Base-by-base conservation (phyloP, 2,329 filamentous ascomycete species). In the Penicillium sclerotigenum region DNA sequence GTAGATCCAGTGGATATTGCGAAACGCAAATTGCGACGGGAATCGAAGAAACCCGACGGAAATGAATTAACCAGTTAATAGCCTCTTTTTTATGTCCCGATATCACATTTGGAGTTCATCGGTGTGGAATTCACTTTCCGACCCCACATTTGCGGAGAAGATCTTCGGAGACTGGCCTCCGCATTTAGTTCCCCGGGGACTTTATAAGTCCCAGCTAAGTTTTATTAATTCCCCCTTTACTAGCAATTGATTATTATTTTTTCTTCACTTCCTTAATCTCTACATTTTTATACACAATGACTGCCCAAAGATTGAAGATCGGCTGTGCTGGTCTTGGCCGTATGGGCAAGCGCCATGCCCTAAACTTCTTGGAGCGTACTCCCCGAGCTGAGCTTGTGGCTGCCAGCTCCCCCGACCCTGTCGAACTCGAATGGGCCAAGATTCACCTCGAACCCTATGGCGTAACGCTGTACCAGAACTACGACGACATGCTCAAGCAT, bases 1-100 rank as follows among this genome's bases (percentile, higher is more conserved):
- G 80, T 81, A 49, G 90, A 94, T 69, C 86, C 87, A 77, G 79
- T 79, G 0, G 68, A 85, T 5, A 73, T 76, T 4, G 79, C 80
- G 45, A 65, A 68, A 51, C 72, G 68, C 57, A 70, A 64, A 36
- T 22, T 47, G 26, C 57, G 59, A 18, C 61, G 63, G 57, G 74
- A 68, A 62, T 65, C 63, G 40, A 71, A 68, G 62, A 71, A 68
- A 57, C 47, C 61, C 34, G 60, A 62, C 20, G 28, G 13, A 34
- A 16, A 13, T 40, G 26, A 26, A 29, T 28, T 10, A 14, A 7
- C 16, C 2, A 18, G 22, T 43, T 34, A 16, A 46, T 33, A 33
- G 11, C 5, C 10, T 34, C 2, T 48, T 20, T 29, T 11, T 38
- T 6, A 28, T 18, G 34, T 16, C 4, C 18, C 10, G 18, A n/a